Evolutionary conservation across 2,329 filamentous ascomycete genomes (phyloP), one percentile per base, ranked within the genome.

Genomic region (Cordyceps tenuipes): DNA sequence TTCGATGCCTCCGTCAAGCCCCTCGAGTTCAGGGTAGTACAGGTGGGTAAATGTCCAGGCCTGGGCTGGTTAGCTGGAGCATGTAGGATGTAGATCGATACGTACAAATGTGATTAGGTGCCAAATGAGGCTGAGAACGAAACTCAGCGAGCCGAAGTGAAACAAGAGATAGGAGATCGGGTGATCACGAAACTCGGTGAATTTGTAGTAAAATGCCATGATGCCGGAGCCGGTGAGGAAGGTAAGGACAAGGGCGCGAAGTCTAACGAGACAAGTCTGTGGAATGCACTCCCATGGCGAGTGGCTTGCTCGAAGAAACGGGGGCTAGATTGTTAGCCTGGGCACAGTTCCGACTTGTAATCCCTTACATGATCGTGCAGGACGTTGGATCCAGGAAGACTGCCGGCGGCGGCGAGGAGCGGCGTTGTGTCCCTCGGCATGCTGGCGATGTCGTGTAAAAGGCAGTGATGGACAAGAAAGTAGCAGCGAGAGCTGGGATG

Each of bases 21-120:
- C 68, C 19, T 77, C 73, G 9, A 71, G 64, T 10, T 75, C 71
- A 0, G 79, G 78, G 56, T 75, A 76, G 65, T 80, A 76, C 31
- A 81, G 70, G 64, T 82, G 80, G 52, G 79, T 79, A 54, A 77
- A 78, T 0, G 78, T 81, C 79, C 79, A 82, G 31, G 69, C 70
- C 79, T 82, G 59, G 29, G 52, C 13, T 34, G 4, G 19, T 17
- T 4, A 41, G 21, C 56, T 41, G n/a, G 50, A 46, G 17, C n/a
- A 8, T 15, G 1, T 15, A 23, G 58, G 17, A 43, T 34, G 73
- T 31, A 10, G 15, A 31, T 19, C 0, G 17, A 6, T 13, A 55
- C 79, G 65, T 63, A 82, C 79, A 63, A 79, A 77, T 31, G 74
- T 73, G 29, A 77, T 67, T 19, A 77, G 50, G 57, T 81, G 76